Evolutionary conservation across 768 basidiomycete species (phyloP), one percentile per base, ranked within the genome.

Genomic region (Gloeopeniophorella convolvens): DNA sequence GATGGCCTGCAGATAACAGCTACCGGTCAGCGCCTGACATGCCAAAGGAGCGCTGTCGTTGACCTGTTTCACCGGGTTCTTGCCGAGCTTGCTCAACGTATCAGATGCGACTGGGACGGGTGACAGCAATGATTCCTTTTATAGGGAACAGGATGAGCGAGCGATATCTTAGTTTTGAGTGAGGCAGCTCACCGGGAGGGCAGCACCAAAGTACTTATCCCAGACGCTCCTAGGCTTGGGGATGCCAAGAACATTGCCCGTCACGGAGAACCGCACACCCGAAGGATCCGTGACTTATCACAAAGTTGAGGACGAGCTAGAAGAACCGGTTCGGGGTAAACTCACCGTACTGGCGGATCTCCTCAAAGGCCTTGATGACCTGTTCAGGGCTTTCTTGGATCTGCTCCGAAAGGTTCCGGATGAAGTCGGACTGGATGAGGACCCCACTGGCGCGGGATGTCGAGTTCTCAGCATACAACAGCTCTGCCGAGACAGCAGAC

Each of bases 231-330:
- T 77, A 2, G 96, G 95, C 15, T 81, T 72, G 15, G 73, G 60
- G 28, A 98, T 63, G 30, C 67, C 65, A 28, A 95, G 60, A 35
- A 99, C 72, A 60, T 96, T 83, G 10, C 96, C 96, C n/a, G 84
- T 79, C 9, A 98, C 86, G 1, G 89, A 87, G 63, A 99, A 86
- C 32, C 96, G 82, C 18, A 93, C 73, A 34, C 83, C 88, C 16
- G 81, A 76, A 3, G 95, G 89, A 54, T 88, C 73, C 11, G 83
- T 86, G 55, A 96, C 92, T 98, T 58, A 3, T n/a, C 6, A n/a
- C 1, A 15, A 32, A 13, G 41, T 20, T 4, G 28, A 54, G n/a
- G n/a, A n/a, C 43, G 13, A 43, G 26, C 43, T 13, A 41, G 3
- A 39, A 20, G 26, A 23, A n/a, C 11, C 9, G 37, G 20, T 21